A percentile compares a stretch with the other conserved stretches of the same genome.
phyloP scores from a whole-genome alignment of 352 stramenopile genomes.

The Stramenopiles sp. region DNA sequence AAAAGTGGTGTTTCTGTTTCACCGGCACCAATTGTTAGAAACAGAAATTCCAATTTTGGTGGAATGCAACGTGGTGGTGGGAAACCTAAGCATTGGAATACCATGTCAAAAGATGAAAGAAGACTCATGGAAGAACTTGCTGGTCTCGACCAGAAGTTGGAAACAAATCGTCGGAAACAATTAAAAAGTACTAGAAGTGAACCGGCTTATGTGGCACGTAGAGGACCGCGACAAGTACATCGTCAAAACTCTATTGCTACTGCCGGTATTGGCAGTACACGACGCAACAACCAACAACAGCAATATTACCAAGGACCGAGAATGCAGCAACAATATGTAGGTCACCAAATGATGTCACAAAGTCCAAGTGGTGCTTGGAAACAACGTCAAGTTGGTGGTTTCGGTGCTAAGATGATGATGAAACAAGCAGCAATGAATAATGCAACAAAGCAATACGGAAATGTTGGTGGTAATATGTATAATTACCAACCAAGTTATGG shows the following conservation, averaged over 20 bases:
- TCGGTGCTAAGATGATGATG: neutral
- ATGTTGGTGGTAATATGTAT: neutral
- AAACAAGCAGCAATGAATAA: neutral
- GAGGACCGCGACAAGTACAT: neutral
- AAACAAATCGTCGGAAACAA: neutral
- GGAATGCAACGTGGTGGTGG: no score
- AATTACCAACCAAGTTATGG: neutral
- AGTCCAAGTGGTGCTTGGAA: neutral
- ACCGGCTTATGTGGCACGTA: neutral
- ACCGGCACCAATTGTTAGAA: neutral
- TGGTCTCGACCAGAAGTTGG: neutral
- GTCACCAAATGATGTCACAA: neutral
- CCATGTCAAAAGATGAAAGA: neutral
- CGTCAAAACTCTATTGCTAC: neutral
- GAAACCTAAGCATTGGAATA: neutral
- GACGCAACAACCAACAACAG: neutral
- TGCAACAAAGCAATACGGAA: neutral
- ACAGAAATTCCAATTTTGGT: no score
- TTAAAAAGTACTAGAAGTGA: neutral
- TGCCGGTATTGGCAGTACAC: neutral
- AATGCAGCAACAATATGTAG: neutral
- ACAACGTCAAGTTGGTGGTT: neutral
- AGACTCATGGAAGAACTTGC: neutral
- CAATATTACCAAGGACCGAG: neutral
- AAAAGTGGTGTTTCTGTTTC: neutral